Evolutionary conservation across 2,329 filamentous ascomycete genomes (phyloP), one percentile per base, ranked within the genome.

Genomic region (Apiospora koreana): DNA sequence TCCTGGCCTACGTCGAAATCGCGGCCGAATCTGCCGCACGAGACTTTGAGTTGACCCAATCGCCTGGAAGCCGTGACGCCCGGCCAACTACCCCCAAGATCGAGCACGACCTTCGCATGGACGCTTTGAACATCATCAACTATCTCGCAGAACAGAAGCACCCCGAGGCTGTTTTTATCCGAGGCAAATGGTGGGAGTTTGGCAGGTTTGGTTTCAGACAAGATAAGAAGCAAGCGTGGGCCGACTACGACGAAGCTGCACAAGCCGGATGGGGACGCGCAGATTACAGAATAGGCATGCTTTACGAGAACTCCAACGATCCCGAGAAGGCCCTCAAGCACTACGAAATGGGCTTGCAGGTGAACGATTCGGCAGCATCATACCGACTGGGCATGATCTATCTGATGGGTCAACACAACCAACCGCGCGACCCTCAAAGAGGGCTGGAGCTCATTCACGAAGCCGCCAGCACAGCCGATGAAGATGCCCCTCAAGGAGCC

Each of bases 231-330:
- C 95, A 98, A 82, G 95, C 96, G 9, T 98, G 97, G 79, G 84
- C 91, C 72, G 93, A 92, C 76, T 99, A 98, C 82, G 66, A 48
- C 21, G 43, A 48, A 23, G 66, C 66, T 23, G 90, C 91, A 72
- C 87, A 92, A 76, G 93, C 96, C n/a, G 92, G 94, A 41, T 97
- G 95, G 82, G 90, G 92, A 28, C 88, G 96, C 75, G 95, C 96
- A 25, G 94, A 98, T 81, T 99, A 99, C 81, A 91, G 96, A 65
- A 97, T 99, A 83, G 96, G 96, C 73, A 99, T 98, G 95, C 92
- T 98, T 70, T 98, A 95, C 79, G 96, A 99, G 82, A 94, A 93
- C 80, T 95, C 94, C 5, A 97, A 97, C 78, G 95, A 99, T 77
- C 92, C 94, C 71, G 88, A 91, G 73, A 98, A 97, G 80, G 96